Conservation (phyloP, 73 alveolate genomes). For the Symbiodinium natans region DNA sequence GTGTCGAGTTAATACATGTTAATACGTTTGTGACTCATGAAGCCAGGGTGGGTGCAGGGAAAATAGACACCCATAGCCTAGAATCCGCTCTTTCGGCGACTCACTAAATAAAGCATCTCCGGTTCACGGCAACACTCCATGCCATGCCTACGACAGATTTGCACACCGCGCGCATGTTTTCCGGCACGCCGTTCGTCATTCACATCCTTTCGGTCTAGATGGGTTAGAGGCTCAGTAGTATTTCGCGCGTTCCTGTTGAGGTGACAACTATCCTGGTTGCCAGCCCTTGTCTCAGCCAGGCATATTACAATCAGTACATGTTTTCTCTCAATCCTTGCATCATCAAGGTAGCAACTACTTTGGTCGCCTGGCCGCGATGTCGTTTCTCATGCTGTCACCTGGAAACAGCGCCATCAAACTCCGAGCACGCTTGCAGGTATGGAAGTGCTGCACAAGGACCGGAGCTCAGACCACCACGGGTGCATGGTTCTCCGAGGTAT, state of each 20-base stretch:
- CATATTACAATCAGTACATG: background rate
- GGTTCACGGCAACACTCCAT: no score
- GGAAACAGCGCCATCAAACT: background rate
- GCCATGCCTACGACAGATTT: no score
- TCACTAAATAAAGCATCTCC: no score
- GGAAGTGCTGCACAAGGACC: constrained; percentile 48
- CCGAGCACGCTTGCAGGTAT: background rate
- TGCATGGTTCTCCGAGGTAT: background rate
- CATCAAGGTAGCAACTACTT: background rate
- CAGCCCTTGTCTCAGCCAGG: background rate
- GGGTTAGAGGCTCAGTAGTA: no score
- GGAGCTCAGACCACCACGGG: background rate
- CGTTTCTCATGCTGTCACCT: background rate
- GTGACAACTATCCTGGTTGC: constrained; percentile 72
- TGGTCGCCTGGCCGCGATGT: background rate
- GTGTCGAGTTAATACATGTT: no score
- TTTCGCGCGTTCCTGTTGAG: background rate
- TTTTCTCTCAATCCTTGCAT: background rate
- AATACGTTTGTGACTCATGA: no score
- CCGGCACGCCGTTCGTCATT: no score
- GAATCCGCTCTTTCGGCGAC: no score
- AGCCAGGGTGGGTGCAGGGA: no score
- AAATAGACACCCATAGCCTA: no score
- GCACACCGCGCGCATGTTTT: no score
- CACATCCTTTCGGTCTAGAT: no score